Evolutionary conservation across 2,329 filamentous ascomycete genomes (phyloP), one percentile per base, ranked within the genome.

Genomic region (Neonectria coccinea): DNA sequence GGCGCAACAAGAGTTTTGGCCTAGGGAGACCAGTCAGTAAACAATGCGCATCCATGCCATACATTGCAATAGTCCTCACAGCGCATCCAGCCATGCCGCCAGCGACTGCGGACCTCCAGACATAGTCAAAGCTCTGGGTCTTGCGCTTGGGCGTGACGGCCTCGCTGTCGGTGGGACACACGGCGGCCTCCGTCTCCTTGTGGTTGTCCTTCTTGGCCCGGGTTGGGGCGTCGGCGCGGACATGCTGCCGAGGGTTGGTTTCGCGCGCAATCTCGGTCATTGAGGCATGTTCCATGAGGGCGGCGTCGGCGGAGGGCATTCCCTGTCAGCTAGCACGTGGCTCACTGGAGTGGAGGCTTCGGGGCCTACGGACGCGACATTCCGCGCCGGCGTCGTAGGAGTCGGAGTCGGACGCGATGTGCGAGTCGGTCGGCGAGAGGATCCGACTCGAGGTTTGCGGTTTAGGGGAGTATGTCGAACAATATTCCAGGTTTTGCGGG

Each of bases 1-100:
- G 96, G 96, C 25, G 94, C 96, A 41, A 99, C 97, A 7, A 97
- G 85, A 0, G 95, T 97, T 85, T 99, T 99, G 66, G 92, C 96
- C 94, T 97, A 56, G 14, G 4, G 5, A 10, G 29, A 44, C 59
- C 12, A 22, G 67, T 73, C 22, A 73, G 64, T 14, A 5, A 51
- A 51, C 9, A 22, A 18, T 51, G 9, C 22, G 22, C 9, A 57
- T 2, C 7, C 4, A n/a, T n/a, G 5, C 25, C 5, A 14, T 33
- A 31, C 48, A 29, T 20, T 20, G 18, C 33, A n/a, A 25, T 27
- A 42, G 31, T 64, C 84, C 91, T 74, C 88, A 97, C 94, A 70
- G 93, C 94, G 82, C 94, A 97, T 70, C 95, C 96, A 57, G 96
- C 96, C 64, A 97, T 71, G 16, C 96, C 96, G 52, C 96, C 96